A percentile compares a stretch with the other conserved stretches of the same genome.
phyloP scores from a whole-genome alignment of 805 yeast genomes.

The Danielia oregonensis region DNA sequence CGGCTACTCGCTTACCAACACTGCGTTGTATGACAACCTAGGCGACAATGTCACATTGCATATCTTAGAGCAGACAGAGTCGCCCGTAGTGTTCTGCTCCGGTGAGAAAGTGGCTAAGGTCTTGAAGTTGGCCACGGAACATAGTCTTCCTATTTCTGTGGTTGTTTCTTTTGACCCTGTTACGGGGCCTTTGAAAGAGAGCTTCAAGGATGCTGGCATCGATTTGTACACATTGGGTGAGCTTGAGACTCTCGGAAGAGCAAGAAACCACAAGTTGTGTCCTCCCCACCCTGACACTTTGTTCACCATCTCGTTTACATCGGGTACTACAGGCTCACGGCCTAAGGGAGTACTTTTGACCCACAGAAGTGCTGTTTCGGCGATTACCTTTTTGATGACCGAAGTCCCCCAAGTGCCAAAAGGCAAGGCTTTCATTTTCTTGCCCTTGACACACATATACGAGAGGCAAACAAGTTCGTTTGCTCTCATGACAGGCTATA shows the following conservation, averaged over 20 bases:
- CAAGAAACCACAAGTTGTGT: slow-evolving; percentile 23
- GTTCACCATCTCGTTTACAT: slow-evolving; percentile 59
- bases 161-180: slow-evolving; percentile 1
- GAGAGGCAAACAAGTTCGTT: slow-evolving; percentile 47
- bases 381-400: slow-evolving; percentile 36
- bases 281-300: slow-evolving; percentile 48
- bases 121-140: slow-evolving; percentile 11
- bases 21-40: slow-evolving; percentile 20
- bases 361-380: slow-evolving; percentile 50
- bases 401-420: slow-evolving; percentile 11
- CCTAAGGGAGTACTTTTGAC: slow-evolving; percentile 68
- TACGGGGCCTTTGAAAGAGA: background rate
- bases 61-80: slow-evolving; percentile 16
- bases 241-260: slow-evolving; percentile 30
- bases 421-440: slow-evolving; percentile 25
- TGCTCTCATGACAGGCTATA: slow-evolving; percentile 45
- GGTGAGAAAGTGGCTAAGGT: slow-evolving; percentile 15
- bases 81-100: slow-evolving; percentile 16
- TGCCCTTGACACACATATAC: slow-evolving; percentile 59
- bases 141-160: background rate
- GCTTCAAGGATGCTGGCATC: slow-evolving; percentile 6
- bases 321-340: slow-evolving; percentile 66
- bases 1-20: slow-evolving; percentile 17
- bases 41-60: slow-evolving; percentile 18
- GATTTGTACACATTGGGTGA: slow-evolving; percentile 29